These are phyloP conservation scores for Neurospora sp. DNA, from an alignment of 495 filamentous ascomycete genomes.

Conservation along the genomic window DNA sequence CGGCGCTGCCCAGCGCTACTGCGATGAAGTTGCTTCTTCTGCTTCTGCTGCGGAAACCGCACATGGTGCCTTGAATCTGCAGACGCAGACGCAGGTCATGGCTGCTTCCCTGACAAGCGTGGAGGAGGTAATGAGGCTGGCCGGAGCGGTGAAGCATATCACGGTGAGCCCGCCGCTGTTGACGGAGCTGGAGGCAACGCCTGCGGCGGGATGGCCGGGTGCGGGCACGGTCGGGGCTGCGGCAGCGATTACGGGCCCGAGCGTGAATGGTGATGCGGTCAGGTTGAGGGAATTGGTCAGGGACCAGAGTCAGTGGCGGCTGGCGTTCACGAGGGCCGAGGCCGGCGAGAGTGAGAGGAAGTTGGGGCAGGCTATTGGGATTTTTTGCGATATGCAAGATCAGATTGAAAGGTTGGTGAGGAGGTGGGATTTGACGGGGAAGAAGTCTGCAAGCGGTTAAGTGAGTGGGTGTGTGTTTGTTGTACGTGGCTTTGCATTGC, in stretches of 20 bases:
- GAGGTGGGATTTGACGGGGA: not conserved
- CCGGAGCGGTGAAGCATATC: slow-evolving; percentile 44
- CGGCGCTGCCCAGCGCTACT: slow-evolving; percentile 44
- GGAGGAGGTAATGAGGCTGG: slow-evolving; percentile 47
- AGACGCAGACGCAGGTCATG: slow-evolving; percentile 41
- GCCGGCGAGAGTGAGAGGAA: slow-evolving; percentile 43
- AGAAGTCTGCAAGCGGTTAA: not conserved
- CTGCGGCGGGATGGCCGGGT: slow-evolving; percentile 16
- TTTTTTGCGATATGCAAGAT: slow-evolving; percentile 52
- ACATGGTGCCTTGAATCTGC: not conserved
- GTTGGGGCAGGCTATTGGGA: slow-evolving; percentile 49
- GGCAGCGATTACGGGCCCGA: slow-evolving; percentile 27
- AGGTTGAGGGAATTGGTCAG: slow-evolving; percentile 17
- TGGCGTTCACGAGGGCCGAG: slow-evolving; percentile 40
- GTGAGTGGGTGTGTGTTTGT: not conserved
- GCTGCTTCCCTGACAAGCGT: slow-evolving; percentile 46
- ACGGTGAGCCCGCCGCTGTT: slow-evolving; percentile 47
- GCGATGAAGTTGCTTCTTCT: slow-evolving; percentile 16
- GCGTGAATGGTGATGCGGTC: slow-evolving; percentile 24
- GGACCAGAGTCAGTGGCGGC: slow-evolving; percentile 36
- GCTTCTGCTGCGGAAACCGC: not conserved
- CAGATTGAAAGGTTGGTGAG: slow-evolving; percentile 38
- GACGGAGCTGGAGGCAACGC: slow-evolving; percentile 31
- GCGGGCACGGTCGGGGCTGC: slow-evolving; percentile 7
- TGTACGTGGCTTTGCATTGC: not conserved